These are phyloP conservation scores for Naganishia randhawae DNA, from an alignment of 768 basidiomycete species.

Conservation along the genomic window DNA sequence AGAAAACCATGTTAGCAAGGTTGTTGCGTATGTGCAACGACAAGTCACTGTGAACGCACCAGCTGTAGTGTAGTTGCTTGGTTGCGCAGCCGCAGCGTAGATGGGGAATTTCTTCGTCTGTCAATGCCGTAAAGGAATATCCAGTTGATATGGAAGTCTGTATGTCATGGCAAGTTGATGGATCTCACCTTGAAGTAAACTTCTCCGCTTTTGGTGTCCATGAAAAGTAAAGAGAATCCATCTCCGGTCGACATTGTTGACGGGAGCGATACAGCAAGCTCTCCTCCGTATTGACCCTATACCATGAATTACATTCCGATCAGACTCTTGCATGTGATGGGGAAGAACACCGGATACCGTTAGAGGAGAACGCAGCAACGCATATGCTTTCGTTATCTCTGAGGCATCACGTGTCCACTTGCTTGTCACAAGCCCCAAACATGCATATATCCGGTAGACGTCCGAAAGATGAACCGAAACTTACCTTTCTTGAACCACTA, in stretches of 20 bases:
- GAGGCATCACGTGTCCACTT: no score
- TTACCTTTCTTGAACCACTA: slow-evolving; percentile 34
- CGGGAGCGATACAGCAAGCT: slow-evolving; percentile 6
- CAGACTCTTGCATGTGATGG: not conserved
- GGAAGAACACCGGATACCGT: not conserved
- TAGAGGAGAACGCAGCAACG: no score
- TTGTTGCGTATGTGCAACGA: not conserved
- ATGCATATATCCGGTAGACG: not conserved
- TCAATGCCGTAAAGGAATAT: slow-evolving; percentile 22
- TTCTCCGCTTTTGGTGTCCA: slow-evolving; percentile 45
- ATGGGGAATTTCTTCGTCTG: slow-evolving; percentile 45
- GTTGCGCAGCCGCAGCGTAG: slow-evolving; percentile 29
- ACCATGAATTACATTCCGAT: not conserved
- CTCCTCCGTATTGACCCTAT: slow-evolving; percentile 20
- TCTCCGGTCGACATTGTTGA: slow-evolving; percentile 22
- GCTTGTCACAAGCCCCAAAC: no score
- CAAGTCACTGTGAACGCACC: slow-evolving; percentile 18
- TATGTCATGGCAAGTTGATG: slow-evolving; percentile 23
- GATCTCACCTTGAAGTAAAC: slow-evolving; percentile 37
- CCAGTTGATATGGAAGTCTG: not conserved
- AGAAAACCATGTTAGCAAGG: not conserved
- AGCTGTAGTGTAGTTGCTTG: slow-evolving; percentile 42
- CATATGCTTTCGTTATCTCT: no score
- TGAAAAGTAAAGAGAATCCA: slow-evolving; percentile 46
- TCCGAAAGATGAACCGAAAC: not conserved